Conservation (phyloP, 768 basidiomycete species). For the Leucocoprinus leucothites region DNA sequence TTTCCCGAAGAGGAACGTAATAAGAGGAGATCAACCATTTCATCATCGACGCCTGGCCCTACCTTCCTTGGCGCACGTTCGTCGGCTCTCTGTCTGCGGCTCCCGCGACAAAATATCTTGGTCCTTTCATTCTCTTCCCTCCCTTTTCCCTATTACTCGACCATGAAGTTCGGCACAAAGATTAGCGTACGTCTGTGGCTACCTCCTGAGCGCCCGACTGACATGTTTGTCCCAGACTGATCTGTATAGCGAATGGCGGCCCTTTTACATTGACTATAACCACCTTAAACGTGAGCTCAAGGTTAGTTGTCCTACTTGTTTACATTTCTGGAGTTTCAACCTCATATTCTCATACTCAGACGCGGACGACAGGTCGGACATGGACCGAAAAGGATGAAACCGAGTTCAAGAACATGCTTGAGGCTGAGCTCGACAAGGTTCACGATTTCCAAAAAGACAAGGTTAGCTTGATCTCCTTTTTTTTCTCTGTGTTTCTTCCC, state of each 20-base stretch:
- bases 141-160: background rate
- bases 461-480: constrained; percentile 35
- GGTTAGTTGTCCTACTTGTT: constrained; percentile 31
- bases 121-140: background rate
- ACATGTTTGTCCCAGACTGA: constrained; percentile 49
- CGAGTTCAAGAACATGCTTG: constrained; percentile 76
- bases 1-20: background rate
- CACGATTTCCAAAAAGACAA: constrained; percentile 91
- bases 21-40: background rate
- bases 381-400: constrained; percentile 83
- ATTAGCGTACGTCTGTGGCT: constrained; percentile 46
- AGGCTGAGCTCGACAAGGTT: constrained; percentile 88
- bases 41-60: background rate
- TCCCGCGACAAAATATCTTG: background rate
- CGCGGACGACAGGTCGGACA: constrained; percentile 43
- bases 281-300: constrained; percentile 88
- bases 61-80: constrained; percentile 26
- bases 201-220: background rate
- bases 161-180: constrained; percentile 82
- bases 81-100: constrained; percentile 11
- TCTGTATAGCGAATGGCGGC: constrained; percentile 88
- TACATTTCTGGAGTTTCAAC: constrained; percentile 11
- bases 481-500: background rate
- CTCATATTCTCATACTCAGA: constrained; percentile 20
- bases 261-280: constrained; percentile 89